These are phyloP conservation scores for Rosa multiflora DNA, from an alignment of 306 rosid species.

Conservation along the genomic window DNA sequence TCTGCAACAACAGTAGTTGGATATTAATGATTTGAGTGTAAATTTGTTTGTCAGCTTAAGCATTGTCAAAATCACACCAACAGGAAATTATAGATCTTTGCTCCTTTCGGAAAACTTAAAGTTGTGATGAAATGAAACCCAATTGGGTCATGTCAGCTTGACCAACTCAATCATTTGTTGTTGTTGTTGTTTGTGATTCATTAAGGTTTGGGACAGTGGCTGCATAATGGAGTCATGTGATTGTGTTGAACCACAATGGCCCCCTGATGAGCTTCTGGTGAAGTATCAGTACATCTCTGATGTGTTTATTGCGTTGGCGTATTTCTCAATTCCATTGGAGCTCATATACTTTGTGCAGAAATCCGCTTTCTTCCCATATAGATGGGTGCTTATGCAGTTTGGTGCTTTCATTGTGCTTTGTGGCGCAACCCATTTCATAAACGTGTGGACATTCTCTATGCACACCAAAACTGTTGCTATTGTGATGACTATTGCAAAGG, in stretches of 20 bases:
- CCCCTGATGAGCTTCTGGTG: slow-evolving; percentile 85
- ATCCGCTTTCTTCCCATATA: slow-evolving; percentile 83
- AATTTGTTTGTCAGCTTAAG: neutral
- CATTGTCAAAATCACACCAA: neutral
- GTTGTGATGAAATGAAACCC: neutral
- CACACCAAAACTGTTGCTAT: slow-evolving; percentile 79
- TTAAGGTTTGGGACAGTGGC: slow-evolving; percentile 40
- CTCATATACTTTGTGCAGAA: slow-evolving; percentile 88
- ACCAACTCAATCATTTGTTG: neutral
- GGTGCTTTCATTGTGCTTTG: slow-evolving; percentile 96
- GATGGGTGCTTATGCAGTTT: slow-evolving; percentile 99
- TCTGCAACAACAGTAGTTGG: neutral
- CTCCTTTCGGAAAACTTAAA: neutral
- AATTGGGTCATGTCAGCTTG: neutral
- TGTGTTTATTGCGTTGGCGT: slow-evolving; percentile 76
- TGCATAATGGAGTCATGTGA: slow-evolving; percentile 77
- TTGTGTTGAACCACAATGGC: slow-evolving; percentile 78
- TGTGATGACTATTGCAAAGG: slow-evolving; percentile 74
- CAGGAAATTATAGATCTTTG: neutral
- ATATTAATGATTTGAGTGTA: slow-evolving; percentile 30
- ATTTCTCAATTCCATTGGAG: slow-evolving; percentile 94
- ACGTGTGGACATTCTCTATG: slow-evolving; percentile 78
- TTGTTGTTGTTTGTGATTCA: slow-evolving; percentile 9
- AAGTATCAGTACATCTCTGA: slow-evolving; percentile 94
- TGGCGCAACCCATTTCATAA: slow-evolving; percentile 93